A percentile compares a stretch with the other conserved stretches of the same genome.
Evolutionary conservation across 331 rosid species (phyloP).

Genomic region (Malus hybrid): DNA sequence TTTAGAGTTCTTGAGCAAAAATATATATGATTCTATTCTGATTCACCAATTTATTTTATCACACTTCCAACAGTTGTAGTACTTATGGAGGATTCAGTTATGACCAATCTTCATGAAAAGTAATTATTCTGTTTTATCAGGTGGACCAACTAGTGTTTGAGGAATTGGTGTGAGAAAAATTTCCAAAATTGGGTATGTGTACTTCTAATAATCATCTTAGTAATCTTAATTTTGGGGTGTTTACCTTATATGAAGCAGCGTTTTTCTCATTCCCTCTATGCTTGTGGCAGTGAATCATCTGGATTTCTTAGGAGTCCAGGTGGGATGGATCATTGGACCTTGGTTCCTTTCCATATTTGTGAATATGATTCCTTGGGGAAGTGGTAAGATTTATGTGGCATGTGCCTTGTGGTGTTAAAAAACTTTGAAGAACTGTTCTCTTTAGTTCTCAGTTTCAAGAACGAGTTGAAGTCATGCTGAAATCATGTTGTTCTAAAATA

Average conservation of each 20-base stretch:
- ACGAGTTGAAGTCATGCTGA: not conserved
- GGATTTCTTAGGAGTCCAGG: constrained; percentile 99
- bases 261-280: constrained; percentile 22
- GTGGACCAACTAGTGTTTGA: constrained; percentile 96
- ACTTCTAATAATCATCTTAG: constrained; percentile 2
- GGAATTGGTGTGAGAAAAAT: constrained; percentile 83
- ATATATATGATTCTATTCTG: not conserved
- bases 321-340: constrained; percentile 91
- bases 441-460: not conserved
- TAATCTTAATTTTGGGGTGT: constrained; percentile 6
- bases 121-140: constrained; percentile 36
- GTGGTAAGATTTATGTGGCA: constrained; percentile 52
- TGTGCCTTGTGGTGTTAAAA: not conserved
- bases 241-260: constrained; percentile 15
- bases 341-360: constrained; percentile 95
- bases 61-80: constrained; percentile 6
- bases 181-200: constrained; percentile 79
- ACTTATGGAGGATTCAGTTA: not conserved
- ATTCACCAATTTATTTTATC: constrained; percentile 1
- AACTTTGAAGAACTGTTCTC: not conserved
- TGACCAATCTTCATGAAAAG: constrained; percentile 7
- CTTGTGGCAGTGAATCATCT: constrained; percentile 86
- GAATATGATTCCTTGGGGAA: constrained; percentile 93
- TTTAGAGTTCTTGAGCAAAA: not conserved
- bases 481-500: constrained; percentile 9